Evolutionary conservation across 768 basidiomycete genomes (phyloP), one percentile per base, ranked within the genome.

Genomic region (Psilocybe azurescens): DNA sequence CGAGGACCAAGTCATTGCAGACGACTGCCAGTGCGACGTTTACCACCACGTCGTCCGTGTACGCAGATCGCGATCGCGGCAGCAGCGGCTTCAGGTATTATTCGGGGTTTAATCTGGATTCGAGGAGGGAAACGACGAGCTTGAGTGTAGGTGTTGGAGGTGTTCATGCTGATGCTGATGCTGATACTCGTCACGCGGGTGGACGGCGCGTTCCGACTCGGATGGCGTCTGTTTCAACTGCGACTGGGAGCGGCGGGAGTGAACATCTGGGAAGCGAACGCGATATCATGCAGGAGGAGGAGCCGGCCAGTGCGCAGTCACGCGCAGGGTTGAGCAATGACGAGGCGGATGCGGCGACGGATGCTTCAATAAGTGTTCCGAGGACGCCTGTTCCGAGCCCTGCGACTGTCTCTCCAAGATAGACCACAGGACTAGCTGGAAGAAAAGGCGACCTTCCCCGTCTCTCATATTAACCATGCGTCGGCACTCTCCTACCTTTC

Each of bases 361-460:
- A 33, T 16, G n/a, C 9, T 5, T 53, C 52, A 32, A 53, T 33
- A 11, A 53, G 33, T 53, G 52, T 53, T 53, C 52, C 52, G 33
- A 29, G 52, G 52, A 53, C 52, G n/a, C 39, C 50, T 9, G 32
- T 14, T 14, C 39, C 50, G 39, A 41, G 50, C 7, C 39, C 50
- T 16, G 38, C 14, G 38, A 39, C 38, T 39, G 14, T n/a, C 14
- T 44, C 41, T n/a, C 41, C 41, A 1, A 44, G n/a, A 18, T 44
- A 36, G 33, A 24, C 24, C 24, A 24, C 24, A 24, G 24, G 24
- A 24, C 2, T 24, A 24, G 24, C 24, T 24, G 24, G 24, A 24
- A 24, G 24, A 24, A 13, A 13, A 44, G 41, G 41, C 11, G 11
- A 44, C 6, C 41, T 5, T 24, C 24, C 24, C 14, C 41, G 14